Percentiles rank a stretch among this genome's conserved stretches.
Evolutionary conservation across 2,329 filamentous ascomycete species (phyloP).

Genomic region (Pseudogymnoascus sp.): DNA sequence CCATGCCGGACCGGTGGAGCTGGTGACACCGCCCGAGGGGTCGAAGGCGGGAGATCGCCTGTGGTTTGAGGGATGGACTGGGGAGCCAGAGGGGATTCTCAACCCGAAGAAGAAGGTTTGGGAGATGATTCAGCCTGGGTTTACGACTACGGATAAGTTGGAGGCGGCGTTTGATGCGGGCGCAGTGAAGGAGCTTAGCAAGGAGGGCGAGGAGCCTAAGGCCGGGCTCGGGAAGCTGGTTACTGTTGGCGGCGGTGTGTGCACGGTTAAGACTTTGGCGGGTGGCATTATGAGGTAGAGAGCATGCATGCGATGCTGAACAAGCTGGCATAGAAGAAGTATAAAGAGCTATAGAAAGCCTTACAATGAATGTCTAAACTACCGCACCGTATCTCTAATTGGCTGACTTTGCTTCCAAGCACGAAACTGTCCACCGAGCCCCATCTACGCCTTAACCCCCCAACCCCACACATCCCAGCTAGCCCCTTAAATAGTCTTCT

Average conservation of each 20-base stretch:
- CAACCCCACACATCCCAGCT: neutral
- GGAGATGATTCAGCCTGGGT: slow-evolving; percentile 94
- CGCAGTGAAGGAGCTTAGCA: slow-evolving; percentile 68
- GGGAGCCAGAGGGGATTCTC: slow-evolving; percentile 83
- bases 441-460: neutral
- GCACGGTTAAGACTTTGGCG: slow-evolving; percentile 74
- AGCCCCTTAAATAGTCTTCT: slow-evolving; percentile 25
- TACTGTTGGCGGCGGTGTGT: slow-evolving; percentile 64
- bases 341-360: slow-evolving; percentile 8
- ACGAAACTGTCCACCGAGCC: neutral
- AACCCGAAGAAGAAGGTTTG: slow-evolving; percentile 99
- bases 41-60: slow-evolving; percentile 79
- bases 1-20: slow-evolving; percentile 85
- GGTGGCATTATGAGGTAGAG: slow-evolving; percentile 72
- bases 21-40: slow-evolving; percentile 74
- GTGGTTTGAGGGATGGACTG: slow-evolving; percentile 90
- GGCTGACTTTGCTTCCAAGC: neutral
- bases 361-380: neutral
- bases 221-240: slow-evolving; percentile 55
- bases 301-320: neutral
- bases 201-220: slow-evolving; percentile 48
- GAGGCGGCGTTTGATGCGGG: slow-evolving; percentile 82
- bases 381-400: neutral
- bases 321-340: neutral
- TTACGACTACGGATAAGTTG: slow-evolving; percentile 74